Conservation (phyloP, 2,329 filamentous ascomycete species). For the Penicillium polonicum region DNA sequence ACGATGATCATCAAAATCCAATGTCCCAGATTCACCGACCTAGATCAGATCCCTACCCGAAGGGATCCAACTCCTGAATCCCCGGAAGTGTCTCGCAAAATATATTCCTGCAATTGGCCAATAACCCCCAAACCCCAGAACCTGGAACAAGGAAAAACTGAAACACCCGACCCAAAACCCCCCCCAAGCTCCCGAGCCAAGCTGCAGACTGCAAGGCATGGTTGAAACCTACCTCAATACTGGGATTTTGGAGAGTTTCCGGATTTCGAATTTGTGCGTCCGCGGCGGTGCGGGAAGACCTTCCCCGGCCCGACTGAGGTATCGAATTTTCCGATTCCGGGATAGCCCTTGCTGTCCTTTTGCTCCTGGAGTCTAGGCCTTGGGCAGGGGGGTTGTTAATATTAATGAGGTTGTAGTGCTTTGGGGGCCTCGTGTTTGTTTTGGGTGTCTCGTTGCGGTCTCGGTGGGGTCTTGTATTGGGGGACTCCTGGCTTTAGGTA, state of each 20-base stretch:
- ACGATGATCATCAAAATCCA: not conserved
- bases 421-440: not conserved
- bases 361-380: not conserved
- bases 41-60: not conserved
- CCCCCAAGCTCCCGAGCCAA: constrained; percentile 6
- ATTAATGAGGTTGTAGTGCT: not conserved
- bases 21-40: not conserved
- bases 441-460: not conserved
- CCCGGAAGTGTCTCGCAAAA: not conserved
- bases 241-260: constrained; percentile 14
- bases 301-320: constrained; percentile 7
- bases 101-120: constrained; percentile 8
- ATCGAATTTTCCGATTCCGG: constrained; percentile 17
- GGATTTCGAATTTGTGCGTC: constrained; percentile 12
- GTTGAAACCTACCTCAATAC: constrained; percentile 26
- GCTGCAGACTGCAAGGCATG: constrained; percentile 26
- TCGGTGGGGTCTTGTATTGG: not conserved
- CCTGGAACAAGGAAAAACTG: constrained; percentile 7
- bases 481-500: constrained; percentile 1
- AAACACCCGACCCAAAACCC: constrained; percentile 13
- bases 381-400: not conserved
- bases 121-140: constrained; percentile 2
- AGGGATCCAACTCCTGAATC: not conserved
- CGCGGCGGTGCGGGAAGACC: constrained; percentile 15
- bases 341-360: constrained; percentile 5